A percentile compares a stretch with the other conserved stretches of the same genome.
phyloP scores from a whole-genome alignment of 2,329 filamentous ascomycete species.

The Verticillium isaacii region DNA sequence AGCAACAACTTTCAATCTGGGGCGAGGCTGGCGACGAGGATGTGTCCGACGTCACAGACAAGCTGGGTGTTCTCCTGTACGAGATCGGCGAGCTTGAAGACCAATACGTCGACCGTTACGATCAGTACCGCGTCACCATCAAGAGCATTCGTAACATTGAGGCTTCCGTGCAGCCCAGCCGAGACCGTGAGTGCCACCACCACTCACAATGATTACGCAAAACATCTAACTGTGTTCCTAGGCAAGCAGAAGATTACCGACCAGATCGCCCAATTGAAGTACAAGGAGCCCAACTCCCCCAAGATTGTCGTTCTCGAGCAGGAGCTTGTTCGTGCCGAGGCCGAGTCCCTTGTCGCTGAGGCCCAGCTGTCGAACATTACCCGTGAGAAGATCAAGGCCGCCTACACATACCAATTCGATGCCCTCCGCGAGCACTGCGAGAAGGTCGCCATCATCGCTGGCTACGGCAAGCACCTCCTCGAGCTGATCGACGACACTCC shows the following conservation, averaged over 20 bases:
- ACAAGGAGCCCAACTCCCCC: constrained; percentile 98
- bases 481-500: constrained; percentile 95
- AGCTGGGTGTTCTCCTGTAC: constrained; percentile 95
- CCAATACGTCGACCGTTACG: constrained; percentile 97
- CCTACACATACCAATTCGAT: constrained; percentile 97
- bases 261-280: constrained; percentile 97
- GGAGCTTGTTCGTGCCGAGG: constrained; percentile 95
- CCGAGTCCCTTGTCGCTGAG: constrained; percentile 97
- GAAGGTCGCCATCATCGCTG: constrained; percentile 96
- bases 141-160: constrained; percentile 99
- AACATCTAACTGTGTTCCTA: constrained; percentile 25
- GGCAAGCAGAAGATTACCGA: constrained; percentile 99
- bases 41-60: constrained; percentile 97
- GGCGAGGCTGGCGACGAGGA: constrained; percentile 94
- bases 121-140: constrained; percentile 98
- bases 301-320: constrained; percentile 98
- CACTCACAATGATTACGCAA: too few species aligned
- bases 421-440: constrained; percentile 96
- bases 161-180: constrained; percentile 93
- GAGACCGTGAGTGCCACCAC: constrained; percentile 69
- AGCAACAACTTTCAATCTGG: constrained; percentile 99
- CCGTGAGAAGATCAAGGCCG: constrained; percentile 97
- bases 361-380: constrained; percentile 99
- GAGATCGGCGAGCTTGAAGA: constrained; percentile 98
- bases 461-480: constrained; percentile 96